These are phyloP conservation scores for Ilex paraguariensis DNA, from an alignment of 305 asterid species.

Conservation along the genomic window DNA sequence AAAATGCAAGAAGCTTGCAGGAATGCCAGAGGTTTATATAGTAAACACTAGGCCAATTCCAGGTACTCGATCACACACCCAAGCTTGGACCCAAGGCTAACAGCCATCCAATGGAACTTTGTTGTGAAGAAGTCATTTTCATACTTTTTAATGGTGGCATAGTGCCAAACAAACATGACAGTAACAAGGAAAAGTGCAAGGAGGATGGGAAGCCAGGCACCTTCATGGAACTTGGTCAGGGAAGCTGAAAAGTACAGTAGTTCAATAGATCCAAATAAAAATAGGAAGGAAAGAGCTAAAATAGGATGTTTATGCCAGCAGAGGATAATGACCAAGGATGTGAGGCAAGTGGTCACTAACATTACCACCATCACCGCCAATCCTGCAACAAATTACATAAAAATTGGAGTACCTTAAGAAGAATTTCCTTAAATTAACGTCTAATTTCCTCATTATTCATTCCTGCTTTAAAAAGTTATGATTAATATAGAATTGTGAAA, in stretches of 20 bases:
- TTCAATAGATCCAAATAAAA: conserved; percentile 85
- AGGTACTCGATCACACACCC: conserved; percentile 91
- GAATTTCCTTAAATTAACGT: no score
- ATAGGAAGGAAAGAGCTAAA: conserved; percentile 65
- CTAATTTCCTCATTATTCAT: no score
- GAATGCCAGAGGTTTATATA: conserved; percentile 88
- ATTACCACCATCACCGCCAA: conserved; percentile 95
- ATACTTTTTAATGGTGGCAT: conserved; percentile 71
- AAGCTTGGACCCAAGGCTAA: conserved; percentile 89
- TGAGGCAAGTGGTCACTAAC: conserved; percentile 97
- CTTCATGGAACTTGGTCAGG: conserved; percentile 83
- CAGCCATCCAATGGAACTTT: conserved; percentile 89
- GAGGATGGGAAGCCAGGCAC: conserved; percentile 98
- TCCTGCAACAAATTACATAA: conserved; percentile 40
- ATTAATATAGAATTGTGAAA: not conserved
- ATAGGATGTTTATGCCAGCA: conserved; percentile 93
- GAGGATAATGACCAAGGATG: conserved; percentile 82
- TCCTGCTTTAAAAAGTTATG: not conserved
- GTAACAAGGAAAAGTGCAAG: conserved; percentile 92
- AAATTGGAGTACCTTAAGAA: not conserved
- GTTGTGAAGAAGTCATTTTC: conserved; percentile 93
- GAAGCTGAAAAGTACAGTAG: conserved; percentile 91
- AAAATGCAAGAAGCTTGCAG: conserved; percentile 90
- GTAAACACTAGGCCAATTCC: conserved; percentile 92
- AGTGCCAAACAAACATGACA: conserved; percentile 95